phyloP scores from a whole-genome alignment of 1,139 yeast species.

The Kodamaea plutei region DNA sequence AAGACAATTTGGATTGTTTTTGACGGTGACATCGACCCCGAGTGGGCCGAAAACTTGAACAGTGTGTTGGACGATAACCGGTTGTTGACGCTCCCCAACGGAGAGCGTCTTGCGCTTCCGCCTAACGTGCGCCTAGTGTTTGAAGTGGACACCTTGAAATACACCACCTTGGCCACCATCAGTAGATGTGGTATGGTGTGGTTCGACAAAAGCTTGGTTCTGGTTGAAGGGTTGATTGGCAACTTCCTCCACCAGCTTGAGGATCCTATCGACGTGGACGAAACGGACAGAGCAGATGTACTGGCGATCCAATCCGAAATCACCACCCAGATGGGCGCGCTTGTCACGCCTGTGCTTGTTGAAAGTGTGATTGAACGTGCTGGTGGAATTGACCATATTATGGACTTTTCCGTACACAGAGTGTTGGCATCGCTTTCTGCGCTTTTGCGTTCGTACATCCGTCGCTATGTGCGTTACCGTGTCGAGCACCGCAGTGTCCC shows the following conservation, averaged over 20 bases:
- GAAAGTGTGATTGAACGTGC: constrained; percentile 14
- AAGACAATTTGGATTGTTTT: constrained; percentile 75
- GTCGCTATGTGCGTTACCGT: constrained; percentile 14
- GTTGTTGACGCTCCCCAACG: constrained; percentile 78
- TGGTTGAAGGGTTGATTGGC: constrained; percentile 18
- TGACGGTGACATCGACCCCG: constrained; percentile 93
- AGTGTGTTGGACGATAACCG: constrained; percentile 89
- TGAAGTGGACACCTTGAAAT: constrained; percentile 64
- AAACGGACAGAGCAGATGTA: background rate
- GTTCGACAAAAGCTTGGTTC: constrained; percentile 41
- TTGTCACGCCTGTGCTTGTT: constrained; percentile 8
- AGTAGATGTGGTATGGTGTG: constrained; percentile 92
- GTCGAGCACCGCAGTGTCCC: constrained; percentile 12
- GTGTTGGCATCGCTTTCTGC: constrained; percentile 35
- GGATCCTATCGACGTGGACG: constrained; percentile 9
- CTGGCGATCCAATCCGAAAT: background rate
- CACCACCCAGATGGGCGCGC: background rate
- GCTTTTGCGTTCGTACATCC: constrained; percentile 23
- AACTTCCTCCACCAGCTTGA: constrained; percentile 23
- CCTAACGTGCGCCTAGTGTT: constrained; percentile 62
- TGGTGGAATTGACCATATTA: constrained; percentile 41
- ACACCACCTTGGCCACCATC: constrained; percentile 87
- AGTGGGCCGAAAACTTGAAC: constrained; percentile 89
- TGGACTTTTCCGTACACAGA: constrained; percentile 44
- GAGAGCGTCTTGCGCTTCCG: constrained; percentile 75